phyloP scores from a whole-genome alignment of 257 asterid genomes.

The Primulina tabacum region DNA sequence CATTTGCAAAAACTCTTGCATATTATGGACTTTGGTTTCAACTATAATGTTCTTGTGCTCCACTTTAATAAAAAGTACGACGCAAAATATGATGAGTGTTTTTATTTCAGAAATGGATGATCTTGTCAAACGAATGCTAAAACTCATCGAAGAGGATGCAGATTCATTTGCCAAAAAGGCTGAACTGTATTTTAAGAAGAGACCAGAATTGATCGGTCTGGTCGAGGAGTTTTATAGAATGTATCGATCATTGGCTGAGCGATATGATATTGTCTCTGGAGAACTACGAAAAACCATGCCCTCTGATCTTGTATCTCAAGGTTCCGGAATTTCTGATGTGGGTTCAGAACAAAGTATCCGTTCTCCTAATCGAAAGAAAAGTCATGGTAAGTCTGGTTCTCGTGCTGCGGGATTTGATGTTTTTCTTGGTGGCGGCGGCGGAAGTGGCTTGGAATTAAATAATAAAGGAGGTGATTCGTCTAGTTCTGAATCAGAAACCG shows the following conservation, averaged over 20 bases:
- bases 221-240: slow-evolving; percentile 70
- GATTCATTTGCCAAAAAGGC: slow-evolving; percentile 79
- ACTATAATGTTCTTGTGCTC: background rate
- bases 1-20: slow-evolving; percentile 8
- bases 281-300: slow-evolving; percentile 62
- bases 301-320: slow-evolving; percentile 84
- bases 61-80: slow-evolving; percentile 15
- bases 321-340: slow-evolving; percentile 71
- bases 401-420: slow-evolving; percentile 87
- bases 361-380: slow-evolving; percentile 44
- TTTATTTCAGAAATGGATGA: slow-evolving; percentile 72
- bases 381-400: slow-evolving; percentile 57
- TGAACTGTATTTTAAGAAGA: slow-evolving; percentile 62
- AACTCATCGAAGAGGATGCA: slow-evolving; percentile 74
- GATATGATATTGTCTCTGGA: slow-evolving; percentile 64
- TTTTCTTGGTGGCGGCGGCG: slow-evolving; percentile 50
- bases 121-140: slow-evolving; percentile 59
- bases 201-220: slow-evolving; percentile 58
- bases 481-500: slow-evolving; percentile 78
- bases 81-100: slow-evolving; percentile 28
- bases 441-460: slow-evolving; percentile 53
- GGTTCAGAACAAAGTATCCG: slow-evolving; percentile 61
- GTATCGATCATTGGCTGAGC: slow-evolving; percentile 66
- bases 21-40: background rate
- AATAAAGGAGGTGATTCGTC: slow-evolving; percentile 71